Evolutionary conservation across 2,329 filamentous ascomycete species (phyloP).

Genomic region (Fusarium haematococcum): DNA sequence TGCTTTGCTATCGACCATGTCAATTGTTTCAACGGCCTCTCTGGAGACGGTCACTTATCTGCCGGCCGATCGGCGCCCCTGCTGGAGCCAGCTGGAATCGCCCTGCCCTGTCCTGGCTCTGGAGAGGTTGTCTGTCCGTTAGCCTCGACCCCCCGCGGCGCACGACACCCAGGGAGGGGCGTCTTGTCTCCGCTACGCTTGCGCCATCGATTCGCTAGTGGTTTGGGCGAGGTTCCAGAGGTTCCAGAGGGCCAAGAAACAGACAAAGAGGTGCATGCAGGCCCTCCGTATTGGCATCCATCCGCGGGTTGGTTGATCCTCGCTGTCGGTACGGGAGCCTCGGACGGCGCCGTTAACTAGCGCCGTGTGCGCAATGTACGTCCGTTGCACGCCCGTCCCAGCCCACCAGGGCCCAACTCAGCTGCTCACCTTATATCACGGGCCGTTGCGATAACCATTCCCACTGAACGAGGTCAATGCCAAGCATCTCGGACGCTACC

Average conservation of each 20-base stretch:
- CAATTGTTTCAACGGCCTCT: background rate
- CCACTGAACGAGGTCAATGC: constrained; percentile 6
- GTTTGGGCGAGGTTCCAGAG: constrained; percentile 11
- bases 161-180: constrained; percentile 3
- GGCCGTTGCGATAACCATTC: constrained; percentile 12
- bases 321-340: constrained; percentile 17
- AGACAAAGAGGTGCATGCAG: constrained; percentile 10
- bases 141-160: background rate
- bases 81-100: background rate
- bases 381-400: background rate
- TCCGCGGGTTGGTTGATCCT: constrained; percentile 3
- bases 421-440: constrained; percentile 10
- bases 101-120: background rate
- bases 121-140: background rate
- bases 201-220: constrained; percentile 27
- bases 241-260: background rate
- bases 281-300: background rate
- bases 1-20: background rate
- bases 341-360: constrained; percentile 22
- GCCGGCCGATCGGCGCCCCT: constrained; percentile 7
- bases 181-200: constrained; percentile 30
- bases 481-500: constrained; percentile 39
- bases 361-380: background rate
- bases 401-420: background rate
- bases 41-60: background rate